These are phyloP conservation scores for Penicillium canariense DNA, from an alignment of 495 filamentous ascomycete genomes.

Conservation along the genomic window DNA sequence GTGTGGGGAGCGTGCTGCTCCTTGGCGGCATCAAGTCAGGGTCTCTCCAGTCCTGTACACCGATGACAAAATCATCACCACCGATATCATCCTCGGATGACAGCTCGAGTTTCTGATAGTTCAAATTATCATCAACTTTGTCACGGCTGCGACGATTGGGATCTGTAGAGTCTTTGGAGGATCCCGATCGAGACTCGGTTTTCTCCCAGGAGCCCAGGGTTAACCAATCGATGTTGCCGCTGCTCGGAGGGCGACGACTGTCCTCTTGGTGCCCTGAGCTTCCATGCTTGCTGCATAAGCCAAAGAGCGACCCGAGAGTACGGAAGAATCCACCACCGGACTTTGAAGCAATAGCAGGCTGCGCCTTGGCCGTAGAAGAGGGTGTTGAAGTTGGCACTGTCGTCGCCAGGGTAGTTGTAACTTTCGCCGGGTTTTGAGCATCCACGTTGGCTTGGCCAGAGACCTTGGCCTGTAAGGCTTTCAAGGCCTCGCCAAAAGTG, in stretches of 20 bases:
- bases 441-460: conserved; percentile 21
- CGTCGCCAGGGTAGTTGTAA: conserved; percentile 20
- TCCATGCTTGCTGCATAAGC: conserved; percentile 39
- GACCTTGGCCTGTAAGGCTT: conserved; percentile 21
- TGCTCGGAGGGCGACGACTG: conserved; percentile 72
- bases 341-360: conserved; percentile 13
- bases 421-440: conserved; percentile 23
- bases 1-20: conserved; percentile 26
- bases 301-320: conserved; percentile 52
- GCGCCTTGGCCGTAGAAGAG: conserved; percentile 22
- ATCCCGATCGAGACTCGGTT: conserved; percentile 34
- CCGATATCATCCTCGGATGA: conserved; percentile 24
- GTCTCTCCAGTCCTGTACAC: conserved; percentile 90
- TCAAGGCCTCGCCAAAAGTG: conserved; percentile 48
- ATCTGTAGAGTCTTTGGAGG: conserved; percentile 11
- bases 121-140: conserved; percentile 14
- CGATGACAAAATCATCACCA: conserved; percentile 80
- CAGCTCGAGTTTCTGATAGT: conserved; percentile 22
- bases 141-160: conserved; percentile 7
- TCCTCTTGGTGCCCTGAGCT: conserved; percentile 41
- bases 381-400: conserved; percentile 29
- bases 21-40: conserved; percentile 64
- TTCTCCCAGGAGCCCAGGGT: conserved; percentile 66
- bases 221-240: conserved; percentile 80
- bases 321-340: conserved; percentile 53